Conservation (phyloP, 129 eudicot species). For the Pittosporum tobira region DNA sequence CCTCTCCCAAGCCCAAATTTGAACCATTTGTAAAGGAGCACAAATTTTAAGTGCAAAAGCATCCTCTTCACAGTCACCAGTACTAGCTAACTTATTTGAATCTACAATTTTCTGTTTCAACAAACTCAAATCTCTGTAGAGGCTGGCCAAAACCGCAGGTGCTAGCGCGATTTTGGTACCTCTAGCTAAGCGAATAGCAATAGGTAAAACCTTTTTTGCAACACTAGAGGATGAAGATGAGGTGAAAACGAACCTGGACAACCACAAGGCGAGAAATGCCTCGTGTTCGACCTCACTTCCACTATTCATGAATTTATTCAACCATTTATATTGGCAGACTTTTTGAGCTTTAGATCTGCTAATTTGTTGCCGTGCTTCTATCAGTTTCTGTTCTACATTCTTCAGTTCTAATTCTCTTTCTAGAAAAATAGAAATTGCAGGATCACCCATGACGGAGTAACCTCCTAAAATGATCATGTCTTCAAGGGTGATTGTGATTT, state of each 20-base stretch:
- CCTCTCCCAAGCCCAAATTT: too few relatives aligned
- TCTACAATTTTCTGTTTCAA: too few relatives aligned
- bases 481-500: conserved; percentile 22
- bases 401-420: neutral
- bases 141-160: neutral
- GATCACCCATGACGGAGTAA: conserved; percentile 18
- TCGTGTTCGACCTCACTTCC: neutral
- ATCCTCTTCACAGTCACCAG: too few relatives aligned
- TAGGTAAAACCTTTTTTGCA: neutral
- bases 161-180: neutral
- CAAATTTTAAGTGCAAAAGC: neutral
- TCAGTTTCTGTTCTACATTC: neutral
- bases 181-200: neutral
- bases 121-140: neutral
- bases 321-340: neutral
- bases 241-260: neutral
- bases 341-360: neutral
- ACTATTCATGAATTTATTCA: neutral
- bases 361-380: neutral
- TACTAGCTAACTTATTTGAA: too few relatives aligned
- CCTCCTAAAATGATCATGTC: conserved; percentile 26
- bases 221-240: neutral
- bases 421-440: neutral
- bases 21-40: neutral
- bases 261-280: neutral